Percentiles rank a stretch among this genome's conserved stretches.
Evolutionary conservation across 1,139 yeast genomes (phyloP).

Genomic region (Sugiyamaella neomexicana): DNA sequence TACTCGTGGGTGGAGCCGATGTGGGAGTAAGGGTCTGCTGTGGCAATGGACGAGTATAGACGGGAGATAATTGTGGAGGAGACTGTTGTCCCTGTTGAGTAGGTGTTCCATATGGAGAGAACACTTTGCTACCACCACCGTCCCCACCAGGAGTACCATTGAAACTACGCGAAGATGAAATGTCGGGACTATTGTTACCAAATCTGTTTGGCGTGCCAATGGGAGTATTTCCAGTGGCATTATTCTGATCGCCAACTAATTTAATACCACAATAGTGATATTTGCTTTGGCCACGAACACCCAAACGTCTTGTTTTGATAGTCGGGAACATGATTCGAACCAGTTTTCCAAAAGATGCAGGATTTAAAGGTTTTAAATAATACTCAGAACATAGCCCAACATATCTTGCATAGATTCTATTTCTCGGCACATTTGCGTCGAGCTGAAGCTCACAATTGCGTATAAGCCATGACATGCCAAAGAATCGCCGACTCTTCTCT

Average conservation of each 20-base stretch:
- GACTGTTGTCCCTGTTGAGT: slow-evolving; percentile 9
- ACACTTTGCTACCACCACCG: background rate
- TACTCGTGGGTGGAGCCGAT: slow-evolving; percentile 6
- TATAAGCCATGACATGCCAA: slow-evolving; percentile 79
- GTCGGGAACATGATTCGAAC: slow-evolving; percentile 73
- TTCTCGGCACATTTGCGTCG: slow-evolving; percentile 79
- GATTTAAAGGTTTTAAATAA: slow-evolving; percentile 69
- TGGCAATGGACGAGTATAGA: slow-evolving; percentile 5
- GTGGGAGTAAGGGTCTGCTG: background rate
- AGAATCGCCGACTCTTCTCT: slow-evolving; percentile 71
- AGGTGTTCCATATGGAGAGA: slow-evolving; percentile 16
- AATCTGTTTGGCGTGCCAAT: slow-evolving; percentile 34
- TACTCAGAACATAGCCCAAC: slow-evolving; percentile 69
- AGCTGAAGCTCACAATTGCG: slow-evolving; percentile 64
- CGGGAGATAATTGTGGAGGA: slow-evolving; percentile 8
- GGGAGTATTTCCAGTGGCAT: slow-evolving; percentile 35
- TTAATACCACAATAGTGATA: slow-evolving; percentile 89
- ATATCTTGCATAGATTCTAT: slow-evolving; percentile 77
- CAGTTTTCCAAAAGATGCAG: slow-evolving; percentile 85
- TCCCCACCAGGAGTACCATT: slow-evolving; percentile 8
- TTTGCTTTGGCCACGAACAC: slow-evolving; percentile 84
- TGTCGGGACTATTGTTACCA: slow-evolving; percentile 29
- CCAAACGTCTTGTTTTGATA: slow-evolving; percentile 78
- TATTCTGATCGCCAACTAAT: slow-evolving; percentile 52
- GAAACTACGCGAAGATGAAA: slow-evolving; percentile 8